A percentile compares a stretch with the other conserved stretches of the same genome.
phyloP scores from a whole-genome alignment of 345 rosid species.

The Gossypium ekmanianum region DNA sequence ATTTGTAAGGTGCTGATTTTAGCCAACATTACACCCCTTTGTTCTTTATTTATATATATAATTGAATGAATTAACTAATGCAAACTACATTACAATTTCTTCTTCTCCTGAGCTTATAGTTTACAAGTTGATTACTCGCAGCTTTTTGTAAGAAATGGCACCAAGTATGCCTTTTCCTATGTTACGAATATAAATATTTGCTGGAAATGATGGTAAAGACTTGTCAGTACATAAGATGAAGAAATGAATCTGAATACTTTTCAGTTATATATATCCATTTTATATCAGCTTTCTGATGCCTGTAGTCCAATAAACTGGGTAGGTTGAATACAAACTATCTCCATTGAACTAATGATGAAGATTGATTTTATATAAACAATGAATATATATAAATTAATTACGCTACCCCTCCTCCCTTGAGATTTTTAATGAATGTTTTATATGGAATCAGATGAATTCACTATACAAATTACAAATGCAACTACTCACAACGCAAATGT shows the following conservation, averaged over 20 bases:
- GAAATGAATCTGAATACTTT: neutral
- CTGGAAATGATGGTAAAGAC: neutral
- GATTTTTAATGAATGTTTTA: constrained; percentile 3
- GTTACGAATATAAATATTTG: neutral
- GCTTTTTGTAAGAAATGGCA: too few relatives aligned
- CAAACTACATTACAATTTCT: too few relatives aligned
- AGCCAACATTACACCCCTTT: neutral
- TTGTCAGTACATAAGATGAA: neutral
- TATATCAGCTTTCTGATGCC: neutral
- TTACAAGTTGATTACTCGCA: neutral
- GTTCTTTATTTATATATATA: neutral
- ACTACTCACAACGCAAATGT: neutral
- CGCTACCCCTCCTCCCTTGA: neutral
- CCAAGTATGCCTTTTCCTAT: too few relatives aligned
- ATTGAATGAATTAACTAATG: too few relatives aligned
- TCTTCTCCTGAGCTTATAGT: neutral
- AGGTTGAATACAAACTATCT: neutral
- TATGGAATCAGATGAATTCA: neutral
- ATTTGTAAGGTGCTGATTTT: neutral
- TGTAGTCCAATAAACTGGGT: neutral
- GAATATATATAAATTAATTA: neutral
- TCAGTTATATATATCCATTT: neutral
- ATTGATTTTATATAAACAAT: constrained; percentile 7
- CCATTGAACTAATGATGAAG: neutral
- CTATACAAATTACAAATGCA: constrained; percentile 8